Conservation (phyloP, 148 eudicot species). For the Polygonum maritimum region DNA sequence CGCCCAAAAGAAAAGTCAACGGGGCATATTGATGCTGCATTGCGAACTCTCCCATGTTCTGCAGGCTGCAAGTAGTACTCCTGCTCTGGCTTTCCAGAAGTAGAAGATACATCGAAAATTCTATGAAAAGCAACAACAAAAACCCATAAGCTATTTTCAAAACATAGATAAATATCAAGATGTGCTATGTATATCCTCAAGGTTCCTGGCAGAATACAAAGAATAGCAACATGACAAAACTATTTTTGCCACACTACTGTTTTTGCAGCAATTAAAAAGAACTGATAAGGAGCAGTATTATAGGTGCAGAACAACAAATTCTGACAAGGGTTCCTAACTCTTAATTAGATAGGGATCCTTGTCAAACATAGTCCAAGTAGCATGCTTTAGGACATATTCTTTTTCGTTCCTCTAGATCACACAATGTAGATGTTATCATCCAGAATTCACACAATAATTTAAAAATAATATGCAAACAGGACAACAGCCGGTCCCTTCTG, state of each 20-base stretch:
- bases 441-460: not conserved
- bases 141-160: not conserved
- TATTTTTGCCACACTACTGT: not conserved
- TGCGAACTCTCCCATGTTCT: conserved; percentile 52
- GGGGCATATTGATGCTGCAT: conserved; percentile 80
- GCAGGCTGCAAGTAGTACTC: conserved; percentile 86
- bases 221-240: not conserved
- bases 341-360: not conserved
- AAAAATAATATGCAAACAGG: not conserved
- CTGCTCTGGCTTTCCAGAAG: conserved; percentile 67
- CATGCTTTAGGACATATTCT: not conserved
- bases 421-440: not conserved
- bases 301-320: not conserved
- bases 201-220: not conserved
- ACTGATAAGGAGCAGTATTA: not conserved
- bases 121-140: conserved; percentile 28
- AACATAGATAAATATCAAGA: not conserved
- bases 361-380: not conserved
- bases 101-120: conserved; percentile 67
- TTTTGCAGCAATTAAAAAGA: not conserved
- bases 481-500: not conserved
- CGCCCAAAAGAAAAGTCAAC: conserved; percentile 91
- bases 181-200: not conserved
- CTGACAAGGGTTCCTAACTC: not conserved
- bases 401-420: not conserved